These are phyloP conservation scores for Blastomyces emzantsi DNA, from an alignment of 2,329 filamentous ascomycete species.

Conservation along the genomic window DNA sequence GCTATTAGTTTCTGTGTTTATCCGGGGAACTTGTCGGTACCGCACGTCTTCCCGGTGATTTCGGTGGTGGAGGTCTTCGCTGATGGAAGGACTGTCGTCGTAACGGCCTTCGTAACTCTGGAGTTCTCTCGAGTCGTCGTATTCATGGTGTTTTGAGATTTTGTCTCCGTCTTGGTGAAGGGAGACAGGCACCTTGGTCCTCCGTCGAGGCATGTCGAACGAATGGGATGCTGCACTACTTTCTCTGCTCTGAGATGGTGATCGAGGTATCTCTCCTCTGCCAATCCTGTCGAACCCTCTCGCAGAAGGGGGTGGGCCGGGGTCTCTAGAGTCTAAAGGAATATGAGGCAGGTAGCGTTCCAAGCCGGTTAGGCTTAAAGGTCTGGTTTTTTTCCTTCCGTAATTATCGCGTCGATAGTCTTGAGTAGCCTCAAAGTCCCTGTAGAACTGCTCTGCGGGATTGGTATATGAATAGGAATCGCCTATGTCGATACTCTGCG, in stretches of 20 bases:
- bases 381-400: slow-evolving; percentile 25
- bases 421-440: slow-evolving; percentile 33
- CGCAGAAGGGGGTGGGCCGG: slow-evolving; percentile 31
- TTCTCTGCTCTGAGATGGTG: slow-evolving; percentile 18
- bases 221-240: slow-evolving; percentile 30
- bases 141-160: slow-evolving; percentile 36
- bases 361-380: slow-evolving; percentile 33
- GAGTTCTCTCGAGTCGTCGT: slow-evolving; percentile 36
- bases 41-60: slow-evolving; percentile 4
- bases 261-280: slow-evolving; percentile 13
- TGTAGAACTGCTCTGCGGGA: slow-evolving; percentile 39
- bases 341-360: slow-evolving; percentile 27
- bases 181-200: slow-evolving; percentile 35
- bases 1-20: not conserved
- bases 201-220: slow-evolving; percentile 28
- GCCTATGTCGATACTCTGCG: slow-evolving; percentile 33
- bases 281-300: slow-evolving; percentile 30
- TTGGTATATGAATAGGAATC: slow-evolving; percentile 42
- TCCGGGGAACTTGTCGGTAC: not conserved
- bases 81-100: slow-evolving; percentile 9
- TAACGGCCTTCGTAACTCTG: slow-evolving; percentile 18
- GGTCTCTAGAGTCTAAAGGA: slow-evolving; percentile 6
- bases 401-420: slow-evolving; percentile 25
- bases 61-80: slow-evolving; percentile 7
- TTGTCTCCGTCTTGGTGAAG: slow-evolving; percentile 43